Percentiles rank a stretch among this genome's conserved stretches.
phyloP scores from a whole-genome alignment of 1,284 basidiomycete species.

The Inonotus hispidus region DNA sequence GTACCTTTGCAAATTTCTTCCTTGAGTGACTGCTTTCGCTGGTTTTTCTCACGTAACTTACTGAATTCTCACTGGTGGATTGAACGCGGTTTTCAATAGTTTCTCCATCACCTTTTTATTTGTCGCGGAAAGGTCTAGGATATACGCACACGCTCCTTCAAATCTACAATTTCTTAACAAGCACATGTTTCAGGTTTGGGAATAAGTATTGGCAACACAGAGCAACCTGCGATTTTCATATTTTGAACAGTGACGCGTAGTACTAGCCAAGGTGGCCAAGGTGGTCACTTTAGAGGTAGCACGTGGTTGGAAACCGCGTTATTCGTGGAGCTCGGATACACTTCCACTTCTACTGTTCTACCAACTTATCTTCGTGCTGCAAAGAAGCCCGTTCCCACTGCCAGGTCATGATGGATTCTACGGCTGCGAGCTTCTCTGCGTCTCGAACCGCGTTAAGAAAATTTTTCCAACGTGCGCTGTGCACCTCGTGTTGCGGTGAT shows the following conservation, averaged over 20 bases:
- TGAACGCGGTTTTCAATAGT: neutral
- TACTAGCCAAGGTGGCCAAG: no score
- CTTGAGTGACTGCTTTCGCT: neutral
- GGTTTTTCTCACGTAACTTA: neutral
- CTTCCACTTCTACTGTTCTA: no score
- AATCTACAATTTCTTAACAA: neutral
- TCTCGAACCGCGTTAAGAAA: neutral
- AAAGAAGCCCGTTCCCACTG: neutral
- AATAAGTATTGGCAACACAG: no score
- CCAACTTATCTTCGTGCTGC: no score
- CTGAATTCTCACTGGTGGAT: neutral
- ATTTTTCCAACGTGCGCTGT: conserved; percentile 1
- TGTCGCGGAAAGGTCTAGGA: neutral
- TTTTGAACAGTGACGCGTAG: no score
- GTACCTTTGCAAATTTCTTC: neutral
- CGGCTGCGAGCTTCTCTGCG: neutral
- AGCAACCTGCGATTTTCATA: no score
- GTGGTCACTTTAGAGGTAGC: no score
- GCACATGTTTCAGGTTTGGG: no score
- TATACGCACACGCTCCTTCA: neutral
- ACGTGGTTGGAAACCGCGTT: no score
- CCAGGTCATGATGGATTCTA: neutral
- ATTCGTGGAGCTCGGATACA: no score
- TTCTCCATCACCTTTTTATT: neutral
- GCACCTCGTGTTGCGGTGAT: conserved; percentile 2